Evolutionary conservation across 768 basidiomycete genomes (phyloP), one percentile per base, ranked within the genome.

Genomic region (Holtermannia corniformis): DNA sequence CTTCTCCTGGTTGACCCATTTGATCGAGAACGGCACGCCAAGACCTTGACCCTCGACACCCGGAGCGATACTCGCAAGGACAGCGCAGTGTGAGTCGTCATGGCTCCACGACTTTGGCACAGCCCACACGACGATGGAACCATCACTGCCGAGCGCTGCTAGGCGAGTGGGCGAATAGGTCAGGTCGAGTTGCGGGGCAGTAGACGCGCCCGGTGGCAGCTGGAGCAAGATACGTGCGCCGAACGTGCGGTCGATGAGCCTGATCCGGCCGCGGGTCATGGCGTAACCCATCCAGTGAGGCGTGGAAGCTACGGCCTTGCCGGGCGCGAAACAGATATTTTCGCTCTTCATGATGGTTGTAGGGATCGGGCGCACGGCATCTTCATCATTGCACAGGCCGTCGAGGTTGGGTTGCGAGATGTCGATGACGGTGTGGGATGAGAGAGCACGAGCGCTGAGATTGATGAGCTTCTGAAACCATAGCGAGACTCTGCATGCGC

Each of bases 251-350:
- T 68, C 64, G 42, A 65, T 59, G 4, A 65, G 51, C 4, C 66
- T 55, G 16, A 65, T 47, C 21, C 64, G 55, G n/a, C 58, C 66
- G 63, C 20, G 40, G 1, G 26, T 14, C 13, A 28, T 54, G 11
- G 62, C 48, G 49, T 68, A 68, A 3, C 56, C 64, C 13, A 68
- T 47, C 60, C 58, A 68, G 20, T 25, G 48, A 10, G 25, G 16
- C 11, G 64, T 65, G n/a, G 62, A 44, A 0, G 55, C 66, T 5
- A 68, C 64, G 20, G 27, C 44, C 26, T 62, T 47, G 10, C 66
- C 64, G 12, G 37, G 41, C 16, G 43, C 40, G 43, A 40, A 65
- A 13, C 12, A 41, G 25, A 52, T 23, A 14, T 26, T 46, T 5
- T 58, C 56, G 12, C 52, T 21, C 32, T 59, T 56, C 50, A 64